These are phyloP conservation scores for Rhizopus sp. DNA, from an alignment of 371 early-diverging fungal genomes.

Conservation along the genomic window DNA sequence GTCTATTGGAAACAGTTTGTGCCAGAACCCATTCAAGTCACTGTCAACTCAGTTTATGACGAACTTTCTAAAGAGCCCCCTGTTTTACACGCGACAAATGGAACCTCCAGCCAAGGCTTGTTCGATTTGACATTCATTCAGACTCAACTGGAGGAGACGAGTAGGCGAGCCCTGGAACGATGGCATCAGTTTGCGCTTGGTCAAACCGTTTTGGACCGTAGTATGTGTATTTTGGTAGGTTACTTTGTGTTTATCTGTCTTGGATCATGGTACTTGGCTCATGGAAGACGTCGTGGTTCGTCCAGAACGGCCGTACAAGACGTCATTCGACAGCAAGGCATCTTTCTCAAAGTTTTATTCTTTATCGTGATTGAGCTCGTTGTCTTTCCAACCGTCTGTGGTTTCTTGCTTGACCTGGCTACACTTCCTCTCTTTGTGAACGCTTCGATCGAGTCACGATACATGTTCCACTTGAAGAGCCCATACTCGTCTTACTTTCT, in stretches of 20 bases:
- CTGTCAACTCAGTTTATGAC: slow-evolving; percentile 6
- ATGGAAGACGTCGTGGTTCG: slow-evolving; percentile 19
- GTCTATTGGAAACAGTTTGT: slow-evolving; percentile 6
- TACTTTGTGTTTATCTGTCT: slow-evolving; percentile 47
- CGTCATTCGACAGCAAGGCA: slow-evolving; percentile 61
- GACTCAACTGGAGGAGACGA: slow-evolving; percentile 22
- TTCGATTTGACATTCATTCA: slow-evolving; percentile 23
- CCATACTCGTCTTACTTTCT: slow-evolving; percentile 76
- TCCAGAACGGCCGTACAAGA: slow-evolving; percentile 37
- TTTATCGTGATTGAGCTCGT: slow-evolving; percentile 87
- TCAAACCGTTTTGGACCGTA: slow-evolving; percentile 44
- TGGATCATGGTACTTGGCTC: slow-evolving; percentile 55
- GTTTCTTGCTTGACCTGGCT: slow-evolving; percentile 81
- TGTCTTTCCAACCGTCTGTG: slow-evolving; percentile 87
- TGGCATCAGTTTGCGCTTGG: slow-evolving; percentile 57
- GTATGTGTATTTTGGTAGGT: slow-evolving; percentile 50
- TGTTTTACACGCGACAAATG: background rate
- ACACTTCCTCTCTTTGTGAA: slow-evolving; percentile 76
- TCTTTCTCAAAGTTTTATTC: slow-evolving; percentile 69
- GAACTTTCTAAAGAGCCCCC: background rate
- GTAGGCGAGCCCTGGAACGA: slow-evolving; percentile 22
- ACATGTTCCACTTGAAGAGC: slow-evolving; percentile 57
- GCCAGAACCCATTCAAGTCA: slow-evolving; percentile 8
- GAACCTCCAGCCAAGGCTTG: background rate
- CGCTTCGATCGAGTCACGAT: slow-evolving; percentile 60